Evolutionary conservation across 495 filamentous ascomycete species (phyloP).

Genomic region (Talaromyces adpressus): DNA sequence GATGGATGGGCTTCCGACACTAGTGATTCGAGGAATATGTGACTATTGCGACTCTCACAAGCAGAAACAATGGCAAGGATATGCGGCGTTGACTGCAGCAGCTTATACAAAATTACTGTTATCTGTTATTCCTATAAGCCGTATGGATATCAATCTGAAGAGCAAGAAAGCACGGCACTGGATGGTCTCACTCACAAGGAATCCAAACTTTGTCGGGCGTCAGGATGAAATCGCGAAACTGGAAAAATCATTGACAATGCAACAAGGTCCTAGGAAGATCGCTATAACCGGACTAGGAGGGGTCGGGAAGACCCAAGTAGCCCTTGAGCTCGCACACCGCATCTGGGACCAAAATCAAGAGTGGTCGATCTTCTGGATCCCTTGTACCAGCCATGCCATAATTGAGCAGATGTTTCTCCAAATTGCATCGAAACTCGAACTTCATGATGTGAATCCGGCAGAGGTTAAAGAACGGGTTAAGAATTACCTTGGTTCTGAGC

Average conservation of each 20-base stretch:
- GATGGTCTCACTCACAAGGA: conserved; percentile 2
- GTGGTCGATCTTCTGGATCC: conserved; percentile 40
- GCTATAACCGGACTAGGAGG: conserved; percentile 38
- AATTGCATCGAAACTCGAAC: conserved; percentile 22
- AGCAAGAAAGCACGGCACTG: too few species aligned
- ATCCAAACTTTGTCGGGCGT: neutral
- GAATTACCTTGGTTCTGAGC: conserved; percentile 18
- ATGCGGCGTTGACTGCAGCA: conserved; percentile 18
- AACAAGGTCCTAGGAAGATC: conserved; percentile 12
- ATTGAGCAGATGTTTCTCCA: conserved; percentile 33
- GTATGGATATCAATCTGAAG: too few species aligned
- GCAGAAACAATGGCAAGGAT: conserved; percentile 18
- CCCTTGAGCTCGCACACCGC: conserved; percentile 8
- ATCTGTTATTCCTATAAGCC: neutral
- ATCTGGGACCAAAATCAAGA: conserved; percentile 3
- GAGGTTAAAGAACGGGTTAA: conserved; percentile 22
- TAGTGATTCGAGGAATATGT: too few species aligned
- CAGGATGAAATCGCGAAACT: neutral
- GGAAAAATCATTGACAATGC: conserved; percentile 11
- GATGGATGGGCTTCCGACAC: too few species aligned
- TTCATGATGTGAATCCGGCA: conserved; percentile 14
- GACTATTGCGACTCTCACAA: too few species aligned
- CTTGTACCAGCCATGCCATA: conserved; percentile 21
- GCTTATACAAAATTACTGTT: conserved; percentile 15
- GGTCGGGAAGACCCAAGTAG: conserved; percentile 14